These are phyloP conservation scores for Fusarium tanahbumbuense DNA, from an alignment of 2,329 filamentous ascomycete genomes.

Conservation along the genomic window DNA sequence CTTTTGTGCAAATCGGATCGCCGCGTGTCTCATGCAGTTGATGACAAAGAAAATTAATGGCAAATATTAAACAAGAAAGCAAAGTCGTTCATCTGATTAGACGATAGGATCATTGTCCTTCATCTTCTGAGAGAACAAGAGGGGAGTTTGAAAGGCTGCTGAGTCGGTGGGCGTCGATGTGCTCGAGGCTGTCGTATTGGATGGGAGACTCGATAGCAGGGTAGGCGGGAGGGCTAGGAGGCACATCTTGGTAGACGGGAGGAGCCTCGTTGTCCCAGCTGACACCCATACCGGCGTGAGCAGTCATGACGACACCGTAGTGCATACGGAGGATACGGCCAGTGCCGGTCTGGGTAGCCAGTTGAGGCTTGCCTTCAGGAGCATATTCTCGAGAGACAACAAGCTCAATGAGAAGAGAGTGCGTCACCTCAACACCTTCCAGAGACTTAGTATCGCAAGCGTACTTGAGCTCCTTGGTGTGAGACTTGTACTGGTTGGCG, in stretches of 20 bases:
- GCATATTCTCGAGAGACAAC: slow-evolving; percentile 93
- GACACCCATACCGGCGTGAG: slow-evolving; percentile 87
- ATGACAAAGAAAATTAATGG: slow-evolving; percentile 31
- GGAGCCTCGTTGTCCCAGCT: slow-evolving; percentile 98
- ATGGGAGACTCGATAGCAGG: slow-evolving; percentile 51
- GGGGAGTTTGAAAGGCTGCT: slow-evolving; percentile 38
- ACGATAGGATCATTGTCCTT: slow-evolving; percentile 25
- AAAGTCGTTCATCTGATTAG: background rate
- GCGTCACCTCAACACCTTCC: slow-evolving; percentile 81
- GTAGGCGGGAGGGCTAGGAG: slow-evolving; percentile 83
- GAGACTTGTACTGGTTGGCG: slow-evolving; percentile 54
- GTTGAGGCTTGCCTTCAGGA: slow-evolving; percentile 72
- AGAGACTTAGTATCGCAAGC: slow-evolving; percentile 81
- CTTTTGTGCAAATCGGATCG: slow-evolving; percentile 43
- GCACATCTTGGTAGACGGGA: slow-evolving; percentile 93
- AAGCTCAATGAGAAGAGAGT: slow-evolving; percentile 90
- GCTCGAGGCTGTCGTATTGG: slow-evolving; percentile 56
- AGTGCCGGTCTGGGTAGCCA: slow-evolving; percentile 87
- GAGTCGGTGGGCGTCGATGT: slow-evolving; percentile 47
- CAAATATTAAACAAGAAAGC: slow-evolving; percentile 23
- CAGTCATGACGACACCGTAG: slow-evolving; percentile 84
- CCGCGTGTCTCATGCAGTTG: slow-evolving; percentile 44
- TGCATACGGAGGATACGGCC: slow-evolving; percentile 93
- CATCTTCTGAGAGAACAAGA: slow-evolving; percentile 27
- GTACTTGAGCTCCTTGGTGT: slow-evolving; percentile 67